Evolutionary conservation across 768 basidiomycete species (phyloP), one percentile per base, ranked within the genome.

Genomic region (Imleria badia): DNA sequence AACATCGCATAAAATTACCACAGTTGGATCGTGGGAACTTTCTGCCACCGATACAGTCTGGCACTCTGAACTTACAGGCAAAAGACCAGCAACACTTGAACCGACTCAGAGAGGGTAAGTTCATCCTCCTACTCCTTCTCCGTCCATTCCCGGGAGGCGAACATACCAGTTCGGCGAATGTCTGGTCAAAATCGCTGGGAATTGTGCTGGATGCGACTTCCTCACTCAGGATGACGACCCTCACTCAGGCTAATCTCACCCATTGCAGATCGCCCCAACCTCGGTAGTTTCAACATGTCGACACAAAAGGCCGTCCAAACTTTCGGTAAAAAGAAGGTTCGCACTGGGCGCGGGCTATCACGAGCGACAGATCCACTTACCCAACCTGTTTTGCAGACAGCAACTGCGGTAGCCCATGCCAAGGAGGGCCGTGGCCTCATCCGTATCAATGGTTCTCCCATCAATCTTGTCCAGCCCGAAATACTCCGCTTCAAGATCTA

Each of bases 301-400:
- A 69, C 79, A 65, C 74, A 76, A 62, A 91, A 92, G 79, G 93
- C 95, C 79, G 96, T 98, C 65, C 96, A 98, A 74, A 96, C 93
- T 60, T 98, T 98, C 78, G 96, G 96, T 77, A 98, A 98, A 92
- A 98, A 98, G 88, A 98, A 98, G 90, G 93, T 83, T 72, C 60
- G 84, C 61, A 30, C 12, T 20, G 2, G 17, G 48, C 42, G 34
- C 31, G 42, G 8, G n/a, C 39, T 22, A 23, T 41, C 17, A 20
- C 14, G 31, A 31, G 20, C 20, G 40, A 29, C 11, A 52, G 42
- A 31, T 38, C 41, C 38, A 41, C 48, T 59, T 36, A 58, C 43
- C 44, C 40, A 13, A 30, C 30, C 15, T 42, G 13, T 47, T 20
- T 58, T 55, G 63, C 51, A 95, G 96, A 98, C 96, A 70, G 95